These are phyloP conservation scores for Solanum clarkiae DNA, from an alignment of 257 asterid genomes.

Conservation along the genomic window DNA sequence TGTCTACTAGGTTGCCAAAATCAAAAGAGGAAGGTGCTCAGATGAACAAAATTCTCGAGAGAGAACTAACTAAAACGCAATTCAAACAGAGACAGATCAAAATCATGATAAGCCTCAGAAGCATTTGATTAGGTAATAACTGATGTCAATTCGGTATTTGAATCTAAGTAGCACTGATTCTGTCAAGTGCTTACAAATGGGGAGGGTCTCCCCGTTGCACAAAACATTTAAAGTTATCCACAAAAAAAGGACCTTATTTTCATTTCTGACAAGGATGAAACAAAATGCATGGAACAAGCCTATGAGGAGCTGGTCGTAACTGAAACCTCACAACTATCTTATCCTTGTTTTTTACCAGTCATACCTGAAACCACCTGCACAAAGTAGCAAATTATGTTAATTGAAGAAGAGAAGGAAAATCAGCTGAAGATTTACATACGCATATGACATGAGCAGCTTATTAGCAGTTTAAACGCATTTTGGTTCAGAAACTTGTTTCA, in stretches of 20 bases:
- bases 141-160: neutral
- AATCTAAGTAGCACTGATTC: neutral
- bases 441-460: neutral
- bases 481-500: neutral
- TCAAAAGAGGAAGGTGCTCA: neutral
- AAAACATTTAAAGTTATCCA: neutral
- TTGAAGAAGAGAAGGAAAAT: neutral
- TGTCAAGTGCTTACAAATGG: neutral
- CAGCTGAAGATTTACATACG: neutral
- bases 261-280: neutral
- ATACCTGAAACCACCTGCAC: constrained; percentile 66
- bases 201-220: neutral
- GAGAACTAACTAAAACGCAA: neutral
- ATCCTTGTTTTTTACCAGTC: constrained; percentile 51
- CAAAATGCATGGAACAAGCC: neutral
- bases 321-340: neutral
- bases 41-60: neutral
- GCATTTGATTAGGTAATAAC: neutral
- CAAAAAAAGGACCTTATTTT: constrained; percentile 7
- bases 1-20: neutral
- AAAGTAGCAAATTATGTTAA: constrained; percentile 3
- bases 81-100: neutral
- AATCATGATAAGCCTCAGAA: neutral
- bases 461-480: neutral
- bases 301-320: neutral